Conservation (phyloP, 2,329 filamentous ascomycete genomes). For the Cladophialophora immunda region DNA sequence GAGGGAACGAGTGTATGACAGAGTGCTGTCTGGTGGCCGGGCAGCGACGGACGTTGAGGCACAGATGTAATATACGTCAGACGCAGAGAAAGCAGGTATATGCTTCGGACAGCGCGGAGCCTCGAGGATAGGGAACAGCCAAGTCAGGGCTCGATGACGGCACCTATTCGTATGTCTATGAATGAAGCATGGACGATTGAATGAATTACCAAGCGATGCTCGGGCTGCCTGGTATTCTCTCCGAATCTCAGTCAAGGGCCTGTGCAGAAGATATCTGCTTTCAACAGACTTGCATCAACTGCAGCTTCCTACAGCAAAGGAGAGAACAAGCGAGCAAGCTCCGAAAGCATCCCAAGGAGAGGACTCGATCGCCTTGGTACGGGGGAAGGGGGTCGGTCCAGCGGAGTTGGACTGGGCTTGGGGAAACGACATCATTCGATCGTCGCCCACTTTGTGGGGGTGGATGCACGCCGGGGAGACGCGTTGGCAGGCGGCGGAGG, state of each 20-base stretch:
- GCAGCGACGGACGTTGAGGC: not conserved
- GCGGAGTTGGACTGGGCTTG: slow-evolving; percentile 10
- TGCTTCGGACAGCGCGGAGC: slow-evolving; percentile 1
- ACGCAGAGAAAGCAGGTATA: not conserved
- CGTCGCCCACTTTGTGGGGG: slow-evolving; percentile 5
- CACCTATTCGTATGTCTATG: not conserved
- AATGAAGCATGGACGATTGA: not conserved
- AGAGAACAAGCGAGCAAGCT: not conserved
- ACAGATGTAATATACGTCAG: not conserved
- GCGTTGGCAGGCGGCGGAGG: not conserved
- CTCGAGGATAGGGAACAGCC: not conserved
- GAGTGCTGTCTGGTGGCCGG: not conserved
- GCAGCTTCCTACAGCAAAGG: slow-evolving; percentile 6
- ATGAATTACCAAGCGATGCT: not conserved
- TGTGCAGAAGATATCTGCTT: not conserved
- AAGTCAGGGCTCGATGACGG: not conserved
- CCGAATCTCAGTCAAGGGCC: slow-evolving; percentile 1
- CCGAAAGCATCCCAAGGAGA: not conserved
- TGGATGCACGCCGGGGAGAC: not conserved
- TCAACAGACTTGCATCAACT: not conserved
- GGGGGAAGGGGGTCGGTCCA: slow-evolving; percentile 16
- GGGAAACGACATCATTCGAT: slow-evolving; percentile 9
- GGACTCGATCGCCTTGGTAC: not conserved
- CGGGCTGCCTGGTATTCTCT: slow-evolving; percentile 8
- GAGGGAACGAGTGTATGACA: slow-evolving; percentile 1